Base-by-base conservation (phyloP, 257 asterid species). In the Ilex aquifolium region DNA sequence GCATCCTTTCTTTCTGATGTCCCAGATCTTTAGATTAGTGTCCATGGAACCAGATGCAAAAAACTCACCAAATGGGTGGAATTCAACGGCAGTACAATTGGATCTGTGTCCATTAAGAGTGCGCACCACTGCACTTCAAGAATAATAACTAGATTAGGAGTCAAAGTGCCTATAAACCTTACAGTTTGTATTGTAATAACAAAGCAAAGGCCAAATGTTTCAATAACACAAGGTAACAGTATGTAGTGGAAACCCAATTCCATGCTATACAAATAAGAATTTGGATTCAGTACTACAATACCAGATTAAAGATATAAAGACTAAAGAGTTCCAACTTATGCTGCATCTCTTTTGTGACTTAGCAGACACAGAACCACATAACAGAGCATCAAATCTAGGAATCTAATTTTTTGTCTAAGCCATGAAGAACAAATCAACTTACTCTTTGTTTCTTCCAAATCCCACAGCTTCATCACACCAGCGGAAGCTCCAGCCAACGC, bases 11-110 rank as follows among this genome's bases (percentile, higher is more conserved):
- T 93, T 93, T 84, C 97, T 84, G 71, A 88, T 90, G 76, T 93
- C 99, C 99, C 99, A 93, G 74, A 93, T 74, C 86, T 88, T 93
- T 44, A 93, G 83, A 79, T 93, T 85, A 61, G 96, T 85, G 77
- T 93, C 99, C 99, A 93, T 87, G 63, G 99, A 93, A 76, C 99
- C 99, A 73, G 99, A 90, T 29, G 99, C 99, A 76, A 93, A 87
- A 76, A 93, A 86, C 72, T 93, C 99, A 62, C 97, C 99, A 76
- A 93, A 93, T 64, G 99, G 99, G 71, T 93, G 97, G 74, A 90
- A 93, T 71, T 90, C 96, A 63, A 86, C 81, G 56, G 99, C 99
- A 57, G 95, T 93, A 71, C 99, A 93, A 73, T 87, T 90, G 63
- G 99, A 93, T 83, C 96, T 82, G 85, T 93, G 99, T 61, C 99